Percentiles rank a stretch among this genome's conserved stretches.
Evolutionary conservation across 2,329 filamentous ascomycete species (phyloP).

Genomic region (Botrytis deweyae): DNA sequence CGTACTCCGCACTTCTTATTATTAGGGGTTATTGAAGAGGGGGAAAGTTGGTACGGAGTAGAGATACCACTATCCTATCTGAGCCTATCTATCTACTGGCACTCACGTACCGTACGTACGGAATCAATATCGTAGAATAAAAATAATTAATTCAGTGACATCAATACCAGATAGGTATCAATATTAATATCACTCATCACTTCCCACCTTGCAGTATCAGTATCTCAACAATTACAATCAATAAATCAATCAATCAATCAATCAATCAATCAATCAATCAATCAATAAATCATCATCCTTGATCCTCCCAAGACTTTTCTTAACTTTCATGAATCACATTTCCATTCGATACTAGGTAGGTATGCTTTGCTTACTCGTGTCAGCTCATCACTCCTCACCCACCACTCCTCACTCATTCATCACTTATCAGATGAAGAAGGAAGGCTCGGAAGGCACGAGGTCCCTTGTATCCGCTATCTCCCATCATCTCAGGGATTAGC

Average conservation of each 20-base stretch:
- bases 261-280: background rate
- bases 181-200: background rate
- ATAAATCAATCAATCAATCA: background rate
- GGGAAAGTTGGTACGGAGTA: background rate
- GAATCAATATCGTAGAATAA: background rate
- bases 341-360: background rate
- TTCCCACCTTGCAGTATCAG: too few relatives aligned
- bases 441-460: background rate
- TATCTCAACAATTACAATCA: background rate
- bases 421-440: background rate
- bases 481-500: background rate
- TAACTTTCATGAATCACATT: background rate
- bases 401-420: background rate
- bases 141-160: background rate
- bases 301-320: background rate
- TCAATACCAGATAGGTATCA: background rate
- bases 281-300: background rate
- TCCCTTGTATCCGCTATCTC: background rate
- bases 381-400: background rate
- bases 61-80: background rate
- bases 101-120: too few relatives aligned
- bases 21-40: background rate
- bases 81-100: background rate
- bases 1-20: background rate
- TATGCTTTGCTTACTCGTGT: background rate